Evolutionary conservation across 2,329 filamentous ascomycete genomes (phyloP), one percentile per base, ranked within the genome.

Genomic region (Arachnopeziza araneosa): DNA sequence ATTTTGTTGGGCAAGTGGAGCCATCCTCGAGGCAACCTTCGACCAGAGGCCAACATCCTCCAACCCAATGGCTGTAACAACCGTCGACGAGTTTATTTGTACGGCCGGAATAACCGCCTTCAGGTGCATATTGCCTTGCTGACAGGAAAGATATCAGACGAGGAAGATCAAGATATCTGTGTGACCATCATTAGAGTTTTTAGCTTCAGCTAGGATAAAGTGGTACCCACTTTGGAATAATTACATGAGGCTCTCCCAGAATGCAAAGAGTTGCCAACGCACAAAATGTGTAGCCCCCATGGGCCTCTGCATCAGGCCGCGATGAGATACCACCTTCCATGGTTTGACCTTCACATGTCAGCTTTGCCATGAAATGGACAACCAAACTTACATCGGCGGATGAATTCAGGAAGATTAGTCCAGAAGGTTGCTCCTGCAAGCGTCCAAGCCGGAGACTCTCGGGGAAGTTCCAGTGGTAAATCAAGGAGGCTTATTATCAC

Each of bases 71-170:
- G 73, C 91, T 96, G 78, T 99, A 99, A 77, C 95, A 99, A 52
- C 93, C 95, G 74, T 99, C 95, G 32, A 98, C 95, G 32, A 99
- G 82, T 77, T 99, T 99, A 80, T 98, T 98, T 26, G 93, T 96
- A 67, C 95, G 88, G 63, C 95, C 95, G 50, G 91, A 89, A 71
- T 96, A 93, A 44, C 95, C 95, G 65, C 93, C 93, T 74, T 98
- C 95, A 2, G 93, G 95, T 30, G 87, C 86, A 73, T 93, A 90
- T 75, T 99, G 95, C 61, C 92, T 87, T 52, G 90, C 86, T 8
- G 91, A 93, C 49, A 99, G 83, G 92, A 95, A 99, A 62, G 88
- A 86, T 54, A 95, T 81, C 57, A 99, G 81, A 56, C 85, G 79
- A 63, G 87, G 83, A 58, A 97, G 76, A 74, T 98, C 81, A 61